Conservation (phyloP, 768 basidiomycete genomes). For the Macrolepiota dolichaula region DNA sequence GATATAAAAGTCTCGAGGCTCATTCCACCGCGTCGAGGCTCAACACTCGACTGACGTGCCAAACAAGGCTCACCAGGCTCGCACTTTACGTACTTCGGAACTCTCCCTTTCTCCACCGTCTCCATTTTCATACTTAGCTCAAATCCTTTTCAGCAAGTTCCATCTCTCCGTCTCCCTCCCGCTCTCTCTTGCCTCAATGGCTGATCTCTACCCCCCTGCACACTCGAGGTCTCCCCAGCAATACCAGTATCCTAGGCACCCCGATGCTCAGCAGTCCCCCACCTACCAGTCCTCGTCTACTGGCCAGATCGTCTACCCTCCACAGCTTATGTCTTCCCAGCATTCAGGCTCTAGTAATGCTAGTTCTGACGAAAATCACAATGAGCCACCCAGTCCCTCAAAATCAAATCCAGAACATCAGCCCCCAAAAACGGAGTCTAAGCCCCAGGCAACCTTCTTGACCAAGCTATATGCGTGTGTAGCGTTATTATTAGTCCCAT, state of each 20-base stretch:
- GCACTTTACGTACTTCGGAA: conserved; percentile 42
- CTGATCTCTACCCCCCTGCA: conserved; percentile 53
- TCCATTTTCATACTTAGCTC: conserved; percentile 13
- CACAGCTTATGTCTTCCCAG: conserved; percentile 33
- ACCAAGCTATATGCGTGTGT: conserved; percentile 95
- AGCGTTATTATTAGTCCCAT: not conserved
- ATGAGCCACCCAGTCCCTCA: conserved; percentile 43
- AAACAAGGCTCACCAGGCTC: conserved; percentile 18
- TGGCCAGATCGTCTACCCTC: conserved; percentile 30
- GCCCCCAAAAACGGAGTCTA: conserved; percentile 66
- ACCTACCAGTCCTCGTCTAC: conserved; percentile 25
- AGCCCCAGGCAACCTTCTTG: conserved; percentile 92
- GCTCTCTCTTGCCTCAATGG: conserved; percentile 38
- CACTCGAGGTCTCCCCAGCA: conserved; percentile 22
- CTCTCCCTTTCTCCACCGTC: conserved; percentile 43
- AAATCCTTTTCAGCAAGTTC: conserved; percentile 4
- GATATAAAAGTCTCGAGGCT: conserved; percentile 1
- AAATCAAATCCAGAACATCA: conserved; percentile 35
- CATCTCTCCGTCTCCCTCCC: conserved; percentile 19
- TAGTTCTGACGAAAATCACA: conserved; percentile 46
- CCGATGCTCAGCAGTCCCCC: conserved; percentile 16
- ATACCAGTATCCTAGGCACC: conserved; percentile 17
- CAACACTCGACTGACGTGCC: conserved; percentile 14
- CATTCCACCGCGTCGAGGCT: conserved; percentile 7
- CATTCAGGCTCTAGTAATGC: conserved; percentile 37